Evolutionary conservation across 2,329 filamentous ascomycete genomes (phyloP), one percentile per base, ranked within the genome.

Genomic region (Davidsoniella virescens): DNA sequence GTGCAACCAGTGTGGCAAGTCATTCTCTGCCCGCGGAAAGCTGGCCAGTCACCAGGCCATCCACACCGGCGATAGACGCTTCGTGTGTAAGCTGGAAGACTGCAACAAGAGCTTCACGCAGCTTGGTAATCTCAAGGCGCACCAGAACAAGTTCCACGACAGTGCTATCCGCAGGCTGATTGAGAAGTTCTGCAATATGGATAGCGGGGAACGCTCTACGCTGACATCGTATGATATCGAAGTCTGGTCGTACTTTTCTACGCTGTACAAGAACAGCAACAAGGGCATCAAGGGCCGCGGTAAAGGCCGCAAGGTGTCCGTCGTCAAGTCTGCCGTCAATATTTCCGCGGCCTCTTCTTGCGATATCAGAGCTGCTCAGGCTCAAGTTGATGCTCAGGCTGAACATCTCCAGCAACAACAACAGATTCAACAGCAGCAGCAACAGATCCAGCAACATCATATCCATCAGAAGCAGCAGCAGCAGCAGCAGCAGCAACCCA

Each of bases 211-310:
- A 37, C 67, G 70, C 4, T 72, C 80, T 37, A 64, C 67, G 4
- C 75, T 81, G 38, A 67, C 70, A 2, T 72, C 80, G 39, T 64
- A 67, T 3, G 86, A 95, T 59, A 80, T 76, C 54, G 81, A 87
- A 53, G 70, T 95, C 47, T 87, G 84, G 70, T 76, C 83, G 57
- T 94, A 94, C 66, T 92, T 96, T 61, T 75, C 80, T 3, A 73
- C 73, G 0, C 71, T 94, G n/a, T 95, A 94, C 73, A 94, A 94
- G 70, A 93, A 96, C 67, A 88, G 84, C 67, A 96, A 96, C 73
- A 94, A 94, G 65, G 92, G 92, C 1, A 95, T 96, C 70, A 96
- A 95, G 66, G 92, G 92, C 9, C 80, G 92, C 43, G 92, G 92
- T 41, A 92, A 90, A 62, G 84, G 88, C 57, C 73, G 86, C 51